These are phyloP conservation scores for Triticum timopheevii DNA, from an alignment of 176 grass and related monocot species.

Conservation along the genomic window DNA sequence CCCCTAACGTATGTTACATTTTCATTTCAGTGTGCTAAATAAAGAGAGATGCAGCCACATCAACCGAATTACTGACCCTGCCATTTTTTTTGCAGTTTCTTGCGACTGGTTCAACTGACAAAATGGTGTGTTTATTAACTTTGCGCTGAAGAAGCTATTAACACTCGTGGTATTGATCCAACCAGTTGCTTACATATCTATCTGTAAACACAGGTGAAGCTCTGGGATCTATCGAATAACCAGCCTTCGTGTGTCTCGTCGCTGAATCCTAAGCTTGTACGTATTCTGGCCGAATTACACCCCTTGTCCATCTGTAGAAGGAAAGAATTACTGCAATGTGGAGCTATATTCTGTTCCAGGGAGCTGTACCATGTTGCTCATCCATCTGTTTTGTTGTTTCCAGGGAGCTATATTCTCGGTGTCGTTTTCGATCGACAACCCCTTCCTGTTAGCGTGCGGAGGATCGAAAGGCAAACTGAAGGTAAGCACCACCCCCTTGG, in stretches of 20 bases:
- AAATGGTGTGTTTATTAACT: conserved; percentile 43
- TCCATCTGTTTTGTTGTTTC: neutral
- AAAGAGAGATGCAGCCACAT: neutral
- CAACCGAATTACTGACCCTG: neutral
- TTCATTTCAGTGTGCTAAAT: neutral
- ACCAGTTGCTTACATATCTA: conserved; percentile 1
- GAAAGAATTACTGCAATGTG: neutral
- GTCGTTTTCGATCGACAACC: conserved; percentile 59
- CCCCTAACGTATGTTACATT: conserved; percentile 50
- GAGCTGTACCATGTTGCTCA: neutral
- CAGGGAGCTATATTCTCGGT: conserved; percentile 64
- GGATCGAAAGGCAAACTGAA: conserved; percentile 71
- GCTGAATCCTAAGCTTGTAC: conserved; percentile 54
- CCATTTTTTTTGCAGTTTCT: conserved; percentile 45
- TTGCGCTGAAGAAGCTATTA: neutral
- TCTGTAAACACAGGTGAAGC: conserved; percentile 51
- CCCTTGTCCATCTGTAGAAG: neutral
- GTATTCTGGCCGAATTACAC: neutral
- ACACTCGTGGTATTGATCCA: neutral
- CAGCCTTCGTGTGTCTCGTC: conserved; percentile 58
- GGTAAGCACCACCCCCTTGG: conserved; percentile 11
- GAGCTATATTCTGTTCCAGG: conserved; percentile 23
- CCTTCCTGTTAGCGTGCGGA: conserved; percentile 65
- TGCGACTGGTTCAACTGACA: conserved; percentile 66
- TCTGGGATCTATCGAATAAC: conserved; percentile 69